Percentiles rank a stretch among this genome's conserved stretches.
Conservation (phyloP, 768 basidiomycete species). For the Boletellus emodensis region DNA sequence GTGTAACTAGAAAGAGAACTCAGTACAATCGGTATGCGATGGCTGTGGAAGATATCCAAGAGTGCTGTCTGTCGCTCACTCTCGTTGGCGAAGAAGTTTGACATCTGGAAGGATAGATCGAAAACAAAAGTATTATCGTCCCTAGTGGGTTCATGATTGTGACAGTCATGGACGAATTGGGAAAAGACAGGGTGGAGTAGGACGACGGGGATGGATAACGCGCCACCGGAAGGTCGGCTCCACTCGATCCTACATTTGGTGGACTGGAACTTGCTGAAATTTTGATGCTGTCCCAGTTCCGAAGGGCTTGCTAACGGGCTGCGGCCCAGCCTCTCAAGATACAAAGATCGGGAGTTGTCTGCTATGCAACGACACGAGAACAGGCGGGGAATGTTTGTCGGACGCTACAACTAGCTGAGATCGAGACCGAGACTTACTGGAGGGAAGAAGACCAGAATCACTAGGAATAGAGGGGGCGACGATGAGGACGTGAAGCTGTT, state of each 20-base stretch:
- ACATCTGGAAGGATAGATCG: conserved; percentile 3
- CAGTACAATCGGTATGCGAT: background rate
- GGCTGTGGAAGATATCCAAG: background rate
- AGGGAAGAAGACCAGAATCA: too few relatives aligned
- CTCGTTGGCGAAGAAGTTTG: conserved; percentile 12
- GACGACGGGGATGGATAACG: background rate
- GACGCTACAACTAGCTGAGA: too few relatives aligned
- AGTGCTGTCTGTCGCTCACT: background rate
- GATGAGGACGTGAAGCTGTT: background rate
- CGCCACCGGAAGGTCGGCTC: background rate
- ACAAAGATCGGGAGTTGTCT: too few relatives aligned
- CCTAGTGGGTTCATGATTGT: background rate
- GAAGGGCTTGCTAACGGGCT: background rate
- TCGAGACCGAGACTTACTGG: too few relatives aligned
- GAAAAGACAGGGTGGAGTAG: conserved; percentile 8
- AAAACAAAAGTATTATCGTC: conserved; percentile 12
- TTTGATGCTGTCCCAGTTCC: background rate
- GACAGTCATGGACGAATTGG: conserved; percentile 9
- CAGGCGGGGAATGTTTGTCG: background rate
- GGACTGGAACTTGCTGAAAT: background rate
- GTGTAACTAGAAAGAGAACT: background rate
- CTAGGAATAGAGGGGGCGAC: background rate
- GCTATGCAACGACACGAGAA: background rate
- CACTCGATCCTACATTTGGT: background rate
- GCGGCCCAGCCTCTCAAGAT: too few relatives aligned